Evolutionary conservation across 306 rosid species (phyloP).

Genomic region (Vicia villosa): DNA sequence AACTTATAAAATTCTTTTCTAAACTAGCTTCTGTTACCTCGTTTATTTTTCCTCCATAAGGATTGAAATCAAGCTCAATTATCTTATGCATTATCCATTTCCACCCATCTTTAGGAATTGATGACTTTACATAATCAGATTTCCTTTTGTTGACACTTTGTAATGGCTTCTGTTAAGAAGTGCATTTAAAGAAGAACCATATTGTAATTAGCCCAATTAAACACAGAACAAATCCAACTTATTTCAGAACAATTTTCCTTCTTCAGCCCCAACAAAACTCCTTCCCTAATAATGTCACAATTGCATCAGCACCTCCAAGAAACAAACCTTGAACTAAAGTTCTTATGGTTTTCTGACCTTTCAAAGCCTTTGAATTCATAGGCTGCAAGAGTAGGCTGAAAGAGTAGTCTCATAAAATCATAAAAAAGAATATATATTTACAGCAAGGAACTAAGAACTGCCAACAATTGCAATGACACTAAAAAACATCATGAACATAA

Average conservation of each 20-base stretch:
- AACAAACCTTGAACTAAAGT: conserved; percentile 44
- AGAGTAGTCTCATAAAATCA: conserved; percentile 63
- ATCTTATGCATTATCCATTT: too few relatives aligned
- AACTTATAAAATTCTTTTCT: conserved; percentile 32
- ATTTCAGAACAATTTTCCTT: conserved; percentile 50
- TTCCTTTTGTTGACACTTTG: conserved; percentile 45
- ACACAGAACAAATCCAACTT: conserved; percentile 59
- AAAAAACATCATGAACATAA: too few relatives aligned
- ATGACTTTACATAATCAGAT: conserved; percentile 66
- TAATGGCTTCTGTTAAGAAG: conserved; percentile 54
- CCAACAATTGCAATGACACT: too few relatives aligned
- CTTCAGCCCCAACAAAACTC: conserved; percentile 53
- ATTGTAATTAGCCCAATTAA: conserved; percentile 56
- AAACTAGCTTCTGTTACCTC: conserved; percentile 44
- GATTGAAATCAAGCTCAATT: conserved; percentile 59
- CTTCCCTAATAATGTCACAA: conserved; percentile 49
- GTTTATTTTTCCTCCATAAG: too few relatives aligned
- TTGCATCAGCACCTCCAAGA: conserved; percentile 52
- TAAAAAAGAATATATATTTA: too few relatives aligned
- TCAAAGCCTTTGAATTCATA: conserved; percentile 38
- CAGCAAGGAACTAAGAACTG: too few relatives aligned
- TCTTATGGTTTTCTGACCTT: conserved; percentile 45
- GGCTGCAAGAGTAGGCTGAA: too few relatives aligned
- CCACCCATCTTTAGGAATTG: conserved; percentile 57
- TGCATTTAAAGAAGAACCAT: conserved; percentile 34